These are phyloP conservation scores for Microstegium vimineum DNA, from an alignment of 176 grass and related monocot species.

Conservation along the genomic window DNA sequence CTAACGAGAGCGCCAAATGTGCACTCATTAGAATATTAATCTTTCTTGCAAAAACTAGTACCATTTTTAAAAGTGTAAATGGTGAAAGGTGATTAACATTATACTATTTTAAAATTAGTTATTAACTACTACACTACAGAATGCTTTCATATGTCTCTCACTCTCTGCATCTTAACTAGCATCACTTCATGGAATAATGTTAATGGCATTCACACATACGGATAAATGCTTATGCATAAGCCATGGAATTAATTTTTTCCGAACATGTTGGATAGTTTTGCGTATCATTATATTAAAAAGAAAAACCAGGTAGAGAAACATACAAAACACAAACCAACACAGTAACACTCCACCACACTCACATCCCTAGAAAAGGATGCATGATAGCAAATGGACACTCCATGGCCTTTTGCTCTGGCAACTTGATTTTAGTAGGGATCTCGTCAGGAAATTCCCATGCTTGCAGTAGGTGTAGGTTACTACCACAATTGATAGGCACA, in stretches of 20 bases:
- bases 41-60: background rate
- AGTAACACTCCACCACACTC: background rate
- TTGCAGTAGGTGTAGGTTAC: background rate
- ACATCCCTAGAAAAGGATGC: background rate
- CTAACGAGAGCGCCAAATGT: background rate
- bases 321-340: background rate
- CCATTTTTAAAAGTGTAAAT: background rate
- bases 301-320: background rate
- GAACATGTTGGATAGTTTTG: background rate
- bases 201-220: background rate
- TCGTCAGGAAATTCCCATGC: background rate
- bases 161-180: background rate
- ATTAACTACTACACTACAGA: background rate
- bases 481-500: background rate
- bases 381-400: background rate
- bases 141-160: background rate
- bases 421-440: background rate
- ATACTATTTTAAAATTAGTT: background rate
- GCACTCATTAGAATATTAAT: background rate
- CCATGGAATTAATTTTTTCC: background rate
- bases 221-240: background rate
- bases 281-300: background rate
- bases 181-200: background rate
- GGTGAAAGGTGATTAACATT: background rate
- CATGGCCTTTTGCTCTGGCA: background rate